Conservation (phyloP, 2,329 filamentous ascomycete genomes). For the Rasamsonia emersonii region DNA sequence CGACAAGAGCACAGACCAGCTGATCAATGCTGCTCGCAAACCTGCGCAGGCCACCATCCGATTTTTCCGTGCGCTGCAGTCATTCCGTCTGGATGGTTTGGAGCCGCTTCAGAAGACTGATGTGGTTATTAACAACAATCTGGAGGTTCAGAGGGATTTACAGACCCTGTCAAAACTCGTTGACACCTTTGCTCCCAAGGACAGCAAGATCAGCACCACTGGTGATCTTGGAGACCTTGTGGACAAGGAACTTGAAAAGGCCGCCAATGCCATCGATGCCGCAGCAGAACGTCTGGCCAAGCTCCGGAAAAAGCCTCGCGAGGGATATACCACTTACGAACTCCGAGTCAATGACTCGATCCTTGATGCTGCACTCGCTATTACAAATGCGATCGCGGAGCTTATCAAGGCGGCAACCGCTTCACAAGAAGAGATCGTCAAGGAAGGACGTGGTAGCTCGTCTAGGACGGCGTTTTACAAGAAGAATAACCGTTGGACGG, state of each 20-base stretch:
- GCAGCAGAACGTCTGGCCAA: conserved; percentile 83
- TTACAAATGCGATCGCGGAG: conserved; percentile 87
- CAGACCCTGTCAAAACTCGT: conserved; percentile 90
- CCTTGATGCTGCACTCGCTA: conserved; percentile 81
- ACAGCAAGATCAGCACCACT: conserved; percentile 65
- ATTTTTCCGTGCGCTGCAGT: conserved; percentile 91
- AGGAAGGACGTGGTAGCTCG: conserved; percentile 78
- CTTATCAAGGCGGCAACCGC: conserved; percentile 90
- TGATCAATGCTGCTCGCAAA: conserved; percentile 72
- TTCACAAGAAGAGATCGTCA: conserved; percentile 93
- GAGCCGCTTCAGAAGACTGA: conserved; percentile 90
- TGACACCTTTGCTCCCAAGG: conserved; percentile 83
- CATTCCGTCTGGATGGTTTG: conserved; percentile 84
- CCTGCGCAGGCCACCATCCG: conserved; percentile 81
- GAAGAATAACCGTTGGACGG: conserved; percentile 99
- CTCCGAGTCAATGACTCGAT: conserved; percentile 94
- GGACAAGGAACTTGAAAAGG: conserved; percentile 83
- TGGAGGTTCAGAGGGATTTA: conserved; percentile 88
- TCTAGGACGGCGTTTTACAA: conserved; percentile 96
- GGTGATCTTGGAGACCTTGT: conserved; percentile 91
- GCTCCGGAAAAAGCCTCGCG: conserved; percentile 91
- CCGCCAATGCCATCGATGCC: conserved; percentile 88
- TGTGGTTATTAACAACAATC: conserved; percentile 94
- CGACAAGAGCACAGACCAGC: conserved; percentile 83
- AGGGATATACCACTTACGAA: conserved; percentile 92